These are phyloP conservation scores for Skeletonema tropicum DNA, from an alignment of 108 stramenopile species.

Conservation along the genomic window DNA sequence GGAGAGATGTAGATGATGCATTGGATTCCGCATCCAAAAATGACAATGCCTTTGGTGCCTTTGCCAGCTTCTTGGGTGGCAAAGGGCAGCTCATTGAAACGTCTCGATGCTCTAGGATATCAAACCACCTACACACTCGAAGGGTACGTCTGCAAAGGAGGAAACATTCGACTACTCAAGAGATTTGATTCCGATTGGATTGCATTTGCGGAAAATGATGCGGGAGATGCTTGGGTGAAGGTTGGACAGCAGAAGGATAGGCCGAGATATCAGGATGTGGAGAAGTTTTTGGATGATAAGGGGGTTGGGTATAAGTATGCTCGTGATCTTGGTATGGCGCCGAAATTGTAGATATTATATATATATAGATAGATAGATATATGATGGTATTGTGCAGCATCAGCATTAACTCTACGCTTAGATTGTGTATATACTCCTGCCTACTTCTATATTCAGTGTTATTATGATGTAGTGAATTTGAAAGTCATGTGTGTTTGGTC, in stretches of 20 bases:
- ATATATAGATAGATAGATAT: too few relatives aligned
- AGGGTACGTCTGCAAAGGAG: constrained; percentile 88
- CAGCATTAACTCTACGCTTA: too few relatives aligned
- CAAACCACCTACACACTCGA: constrained; percentile 67
- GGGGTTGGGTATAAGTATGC: constrained; percentile 86
- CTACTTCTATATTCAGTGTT: too few relatives aligned
- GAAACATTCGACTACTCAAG: constrained; percentile 81
- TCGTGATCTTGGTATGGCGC: constrained; percentile 76
- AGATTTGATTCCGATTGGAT: constrained; percentile 81
- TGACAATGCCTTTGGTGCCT: constrained; percentile 61
- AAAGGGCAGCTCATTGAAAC: constrained; percentile 70
- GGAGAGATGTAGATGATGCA: constrained; percentile 88
- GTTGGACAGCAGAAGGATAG: constrained; percentile 61
- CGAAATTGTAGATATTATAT: constrained; percentile 56
- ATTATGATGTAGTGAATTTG: not conserved
- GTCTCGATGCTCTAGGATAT: constrained; percentile 69
- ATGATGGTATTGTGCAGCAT: too few relatives aligned
- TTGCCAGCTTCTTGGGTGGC: constrained; percentile 89
- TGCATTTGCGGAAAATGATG: constrained; percentile 87
- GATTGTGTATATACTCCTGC: too few relatives aligned
- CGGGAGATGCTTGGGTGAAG: constrained; percentile 59
- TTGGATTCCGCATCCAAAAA: constrained; percentile 71
- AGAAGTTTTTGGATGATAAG: constrained; percentile 79
- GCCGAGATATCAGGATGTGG: constrained; percentile 87
- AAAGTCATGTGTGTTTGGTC: not conserved